Base-by-base conservation (phyloP, 2,329 filamentous ascomycete genomes). In the Cytospora piceicola region DNA sequence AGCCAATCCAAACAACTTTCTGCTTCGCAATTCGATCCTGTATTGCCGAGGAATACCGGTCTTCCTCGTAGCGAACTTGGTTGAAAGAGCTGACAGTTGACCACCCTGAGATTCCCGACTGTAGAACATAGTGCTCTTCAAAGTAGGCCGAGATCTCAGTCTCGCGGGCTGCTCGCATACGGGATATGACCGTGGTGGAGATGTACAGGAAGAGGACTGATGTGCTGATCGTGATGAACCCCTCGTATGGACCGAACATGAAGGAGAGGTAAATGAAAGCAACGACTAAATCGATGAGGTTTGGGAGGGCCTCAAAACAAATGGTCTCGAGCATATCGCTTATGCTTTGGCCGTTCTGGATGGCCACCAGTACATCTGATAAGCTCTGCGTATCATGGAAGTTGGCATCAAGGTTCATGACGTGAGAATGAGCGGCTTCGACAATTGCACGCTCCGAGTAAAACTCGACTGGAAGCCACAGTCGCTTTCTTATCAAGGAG, bases 381-480 rank as follows among this genome's bases (percentile, higher is more conserved):
- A 83, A 83, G 70, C 82, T 87, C 73, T 87, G 85, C 24, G 83
- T 82, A 70, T 88, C 85, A 70, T 88, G 85, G 64, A 88, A 88
- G 69, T 88, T 85, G 27, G 84, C 85, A 1, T 85, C 87, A 8
- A 88, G 80, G 64, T 84, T 82, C 77, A 88, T 83, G 61, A 87
- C 83, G 68, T 88, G 85, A 12, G 84, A 84, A 71, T 85, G 87
- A 2, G 85, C 83, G 4, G 83, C 84, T 2, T 81, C 79, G 63
- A 80, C 82, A 57, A 88, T 75, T 46, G 83, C 80, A 58, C 84
- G 82, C 39, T 81, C 80, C 0, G 85, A 83, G 68, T 86, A 87
- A 70, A 81, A 83, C 68, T 86, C 83, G 62, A 88, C 82, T 0
- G 85, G 85, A 34, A 85, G 77, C 82, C 85, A 87, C 3, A 88